Conservation (phyloP, 495 filamentous ascomycete genomes). For the Aspergillus leporis region DNA sequence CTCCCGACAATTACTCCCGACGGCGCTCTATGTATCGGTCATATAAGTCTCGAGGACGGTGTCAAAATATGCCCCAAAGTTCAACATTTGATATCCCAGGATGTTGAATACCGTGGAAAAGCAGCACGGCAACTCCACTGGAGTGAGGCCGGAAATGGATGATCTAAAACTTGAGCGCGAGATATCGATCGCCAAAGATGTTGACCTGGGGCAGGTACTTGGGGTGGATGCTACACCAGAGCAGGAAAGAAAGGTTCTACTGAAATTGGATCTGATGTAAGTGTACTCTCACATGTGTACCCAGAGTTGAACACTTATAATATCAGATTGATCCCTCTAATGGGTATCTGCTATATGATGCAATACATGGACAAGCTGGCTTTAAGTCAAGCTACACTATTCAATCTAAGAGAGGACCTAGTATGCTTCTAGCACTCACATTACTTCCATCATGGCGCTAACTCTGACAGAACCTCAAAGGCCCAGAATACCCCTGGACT, state of each 20-base stretch:
- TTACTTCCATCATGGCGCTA: background rate
- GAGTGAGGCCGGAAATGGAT: constrained; percentile 7
- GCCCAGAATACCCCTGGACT: constrained; percentile 49
- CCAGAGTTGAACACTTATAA: background rate
- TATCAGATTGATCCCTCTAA: constrained; percentile 48
- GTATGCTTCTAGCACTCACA: constrained; percentile 12
- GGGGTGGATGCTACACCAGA: constrained; percentile 31
- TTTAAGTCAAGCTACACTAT: constrained; percentile 53
- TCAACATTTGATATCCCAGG: background rate
- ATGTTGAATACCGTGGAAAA: constrained; percentile 14
- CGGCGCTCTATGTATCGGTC: background rate
- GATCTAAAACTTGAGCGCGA: constrained; percentile 17
- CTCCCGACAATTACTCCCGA: background rate
- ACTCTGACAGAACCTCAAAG: constrained; percentile 31
- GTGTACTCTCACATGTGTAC: background rate
- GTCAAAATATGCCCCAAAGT: background rate
- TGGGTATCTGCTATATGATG: constrained; percentile 48
- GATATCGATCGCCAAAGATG: constrained; percentile 27
- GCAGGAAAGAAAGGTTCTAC: constrained; percentile 31
- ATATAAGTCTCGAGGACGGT: background rate
- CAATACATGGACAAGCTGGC: constrained; percentile 62
- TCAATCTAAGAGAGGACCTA: constrained; percentile 47
- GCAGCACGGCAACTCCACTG: constrained; percentile 2
- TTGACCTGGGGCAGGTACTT: constrained; percentile 37
- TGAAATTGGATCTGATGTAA: constrained; percentile 39